These are phyloP conservation scores for Leccinum subgranulosum DNA, from an alignment of 768 basidiomycete species.

Conservation along the genomic window DNA sequence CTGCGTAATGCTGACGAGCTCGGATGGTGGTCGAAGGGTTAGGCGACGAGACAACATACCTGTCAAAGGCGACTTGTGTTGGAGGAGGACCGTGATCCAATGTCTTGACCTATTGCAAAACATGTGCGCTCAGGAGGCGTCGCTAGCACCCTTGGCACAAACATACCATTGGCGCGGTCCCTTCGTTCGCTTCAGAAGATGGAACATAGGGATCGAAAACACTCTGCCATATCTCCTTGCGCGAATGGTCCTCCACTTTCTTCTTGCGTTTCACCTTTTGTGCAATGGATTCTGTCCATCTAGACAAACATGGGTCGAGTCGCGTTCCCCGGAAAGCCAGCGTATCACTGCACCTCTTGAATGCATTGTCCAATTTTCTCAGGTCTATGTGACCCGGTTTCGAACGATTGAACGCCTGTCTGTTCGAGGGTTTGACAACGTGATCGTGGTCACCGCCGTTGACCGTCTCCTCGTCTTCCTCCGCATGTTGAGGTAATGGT, in stretches of 20 bases:
- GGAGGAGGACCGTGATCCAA: slow-evolving; percentile 77
- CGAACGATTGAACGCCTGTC: slow-evolving; percentile 30
- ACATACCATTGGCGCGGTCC: slow-evolving; percentile 17
- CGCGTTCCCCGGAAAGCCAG: not conserved
- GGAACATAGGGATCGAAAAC: slow-evolving; percentile 68
- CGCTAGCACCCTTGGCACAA: too few species aligned
- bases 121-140: slow-evolving; percentile 1
- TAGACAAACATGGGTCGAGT: slow-evolving; percentile 21
- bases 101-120: slow-evolving; percentile 58
- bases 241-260: slow-evolving; percentile 60
- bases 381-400: slow-evolving; percentile 73
- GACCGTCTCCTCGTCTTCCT: slow-evolving; percentile 38
- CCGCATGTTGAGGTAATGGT: slow-evolving; percentile 40
- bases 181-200: slow-evolving; percentile 32
- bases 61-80: slow-evolving; percentile 68
- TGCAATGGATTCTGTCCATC: slow-evolving; percentile 86
- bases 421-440: slow-evolving; percentile 24
- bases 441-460: slow-evolving; percentile 33
- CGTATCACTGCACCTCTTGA: slow-evolving; percentile 57
- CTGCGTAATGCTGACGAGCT: slow-evolving; percentile 48
- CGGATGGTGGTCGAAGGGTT: slow-evolving; percentile 8
- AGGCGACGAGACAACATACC: slow-evolving; percentile 40
- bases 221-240: slow-evolving; percentile 74
- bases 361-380: slow-evolving; percentile 75
- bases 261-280: slow-evolving; percentile 82